Conservation (phyloP, 2,329 filamentous ascomycete genomes). For the Fusarium armeniacum region DNA sequence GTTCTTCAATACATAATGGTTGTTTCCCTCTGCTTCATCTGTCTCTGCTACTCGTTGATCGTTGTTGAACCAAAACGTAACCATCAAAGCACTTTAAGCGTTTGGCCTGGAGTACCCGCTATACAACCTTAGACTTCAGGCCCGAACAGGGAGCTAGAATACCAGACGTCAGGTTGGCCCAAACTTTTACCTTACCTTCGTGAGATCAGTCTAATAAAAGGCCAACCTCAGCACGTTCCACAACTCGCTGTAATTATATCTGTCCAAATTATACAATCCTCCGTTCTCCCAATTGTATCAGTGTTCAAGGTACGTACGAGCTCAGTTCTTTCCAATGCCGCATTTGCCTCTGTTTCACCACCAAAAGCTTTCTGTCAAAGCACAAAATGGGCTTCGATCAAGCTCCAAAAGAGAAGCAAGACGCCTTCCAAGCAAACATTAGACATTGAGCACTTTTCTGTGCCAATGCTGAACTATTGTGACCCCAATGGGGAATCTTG, state of each 20-base stretch:
- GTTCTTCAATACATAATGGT: background rate
- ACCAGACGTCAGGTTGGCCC: conserved; percentile 34
- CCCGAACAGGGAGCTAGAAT: conserved; percentile 46
- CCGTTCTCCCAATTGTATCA: conserved; percentile 40
- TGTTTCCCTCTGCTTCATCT: background rate
- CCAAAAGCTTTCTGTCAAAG: conserved; percentile 26
- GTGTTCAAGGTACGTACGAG: conserved; percentile 46
- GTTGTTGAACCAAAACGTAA: background rate
- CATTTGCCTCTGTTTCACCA: conserved; percentile 35
- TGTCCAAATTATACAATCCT: conserved; percentile 38
- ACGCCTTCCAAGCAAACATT: conserved; percentile 35
- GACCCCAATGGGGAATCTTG: conserved; percentile 40
- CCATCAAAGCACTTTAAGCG: conserved; percentile 2
- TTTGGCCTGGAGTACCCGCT: conserved; percentile 17
- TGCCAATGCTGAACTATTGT: conserved; percentile 23
- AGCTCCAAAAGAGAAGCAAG: conserved; percentile 22
- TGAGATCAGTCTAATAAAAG: conserved; percentile 48
- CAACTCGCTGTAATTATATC: conserved; percentile 41
- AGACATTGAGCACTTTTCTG: conserved; percentile 13
- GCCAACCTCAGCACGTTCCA: conserved; percentile 44
- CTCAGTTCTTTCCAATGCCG: conserved; percentile 27
- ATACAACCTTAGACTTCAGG: conserved; percentile 56
- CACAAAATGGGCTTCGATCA: conserved; percentile 23
- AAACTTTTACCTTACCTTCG: conserved; percentile 52
- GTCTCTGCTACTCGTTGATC: background rate